These are phyloP conservation scores for Geotrichum histeridarum DNA, from an alignment of 1,139 yeast species.

Conservation along the genomic window DNA sequence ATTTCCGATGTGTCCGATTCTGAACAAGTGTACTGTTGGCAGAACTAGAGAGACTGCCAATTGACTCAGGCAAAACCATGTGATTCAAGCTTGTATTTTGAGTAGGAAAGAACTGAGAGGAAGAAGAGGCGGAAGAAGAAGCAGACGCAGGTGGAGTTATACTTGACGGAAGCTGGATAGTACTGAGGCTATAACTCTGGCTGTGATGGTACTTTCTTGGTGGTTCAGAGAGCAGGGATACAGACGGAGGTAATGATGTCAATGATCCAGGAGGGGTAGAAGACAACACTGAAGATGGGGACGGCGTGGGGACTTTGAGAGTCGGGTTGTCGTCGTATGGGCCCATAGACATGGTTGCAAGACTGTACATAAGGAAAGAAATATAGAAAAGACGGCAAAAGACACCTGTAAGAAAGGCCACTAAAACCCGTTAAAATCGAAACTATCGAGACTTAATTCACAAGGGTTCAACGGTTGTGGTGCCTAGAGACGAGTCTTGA, in stretches of 20 bases:
- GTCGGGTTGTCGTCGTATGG: conserved; percentile 2
- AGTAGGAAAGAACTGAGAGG: conserved; percentile 8
- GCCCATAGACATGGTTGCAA: neutral
- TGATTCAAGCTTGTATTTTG: neutral
- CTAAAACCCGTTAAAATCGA: too few species aligned
- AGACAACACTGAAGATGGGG: neutral
- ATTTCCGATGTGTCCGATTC: neutral
- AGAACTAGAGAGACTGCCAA: neutral
- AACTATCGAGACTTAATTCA: neutral
- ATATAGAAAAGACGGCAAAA: neutral
- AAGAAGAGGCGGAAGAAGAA: neutral
- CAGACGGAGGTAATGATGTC: neutral
- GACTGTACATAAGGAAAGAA: neutral
- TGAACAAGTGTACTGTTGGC: neutral
- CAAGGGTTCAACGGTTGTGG: too few species aligned
- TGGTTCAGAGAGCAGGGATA: neutral
- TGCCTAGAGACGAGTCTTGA: too few species aligned
- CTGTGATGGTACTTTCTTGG: neutral
- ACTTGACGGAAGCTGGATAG: neutral
- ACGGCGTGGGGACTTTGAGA: neutral
- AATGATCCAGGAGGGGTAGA: neutral
- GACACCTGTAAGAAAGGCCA: neutral
- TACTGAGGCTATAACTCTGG: neutral
- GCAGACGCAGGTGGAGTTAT: neutral
- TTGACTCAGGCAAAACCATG: neutral